Base-by-base conservation (phyloP, 2,329 filamentous ascomycete genomes). In the Tolypocladium capitatum region DNA sequence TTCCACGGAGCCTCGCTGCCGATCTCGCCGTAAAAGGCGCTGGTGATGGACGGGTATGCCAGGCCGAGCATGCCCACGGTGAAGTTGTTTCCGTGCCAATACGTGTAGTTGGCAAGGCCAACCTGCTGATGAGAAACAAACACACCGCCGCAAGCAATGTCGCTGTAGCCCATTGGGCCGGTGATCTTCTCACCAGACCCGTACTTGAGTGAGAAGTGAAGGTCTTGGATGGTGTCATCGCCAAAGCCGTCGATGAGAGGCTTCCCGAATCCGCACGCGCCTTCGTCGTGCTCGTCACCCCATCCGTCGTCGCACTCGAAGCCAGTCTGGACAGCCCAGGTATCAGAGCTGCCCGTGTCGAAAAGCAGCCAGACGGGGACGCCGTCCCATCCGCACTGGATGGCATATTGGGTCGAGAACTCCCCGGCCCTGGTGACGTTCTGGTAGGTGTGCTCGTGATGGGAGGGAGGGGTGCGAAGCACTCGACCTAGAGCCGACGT, bases 301-400 rank as follows among this genome's bases (percentile, higher is more conserved):
- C 53, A 48, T n/a, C 52, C 56, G 48, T 68, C 65, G 33, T 66
- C 56, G 52, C 73, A 76, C 40, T 58, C 55, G 51, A 73, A 74
- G 30, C 64, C 62, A 1, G 55, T 56, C 11, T 61, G 60, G 32
- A 66, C 65, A 2, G 68, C 64, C 73, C 73, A 76, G 1, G 73
- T 76, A 51, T 77, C 73, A 21, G 72, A 68, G 55, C 71, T 74
- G 24, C 70, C 73, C 0, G 72, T 75, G 53, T 76, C 72, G 43
- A 77, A 61, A 13, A 74, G 55, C 28, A 76, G 56, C 61, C 64
- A 68, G 30, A 68, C 54, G 0, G 63, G 61, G 8, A 57, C 57
- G 16, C 59, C 60, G 33, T 69, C 66, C 67, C 68, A 71, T 4
- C 48, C 54, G 42, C 67, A 68, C 43, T 68, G 57, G 40, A 71